Evolutionary conservation across 768 basidiomycete genomes (phyloP).

Genomic region (Kwoniella shandongensis): DNA sequence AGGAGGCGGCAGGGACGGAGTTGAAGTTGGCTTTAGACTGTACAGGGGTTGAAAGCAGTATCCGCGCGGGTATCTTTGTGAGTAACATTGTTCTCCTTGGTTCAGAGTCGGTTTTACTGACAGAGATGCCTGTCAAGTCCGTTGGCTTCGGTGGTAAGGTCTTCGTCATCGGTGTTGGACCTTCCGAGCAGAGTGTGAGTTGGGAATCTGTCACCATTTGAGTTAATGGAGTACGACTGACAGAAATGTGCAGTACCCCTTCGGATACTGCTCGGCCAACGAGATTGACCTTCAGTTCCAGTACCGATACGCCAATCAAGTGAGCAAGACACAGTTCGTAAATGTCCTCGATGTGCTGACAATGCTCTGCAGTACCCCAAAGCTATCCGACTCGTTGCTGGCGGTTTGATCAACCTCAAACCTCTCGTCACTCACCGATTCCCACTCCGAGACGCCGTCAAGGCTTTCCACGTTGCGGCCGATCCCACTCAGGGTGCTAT

Average conservation of each 20-base stretch:
- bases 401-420: conserved; percentile 53
- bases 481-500: conserved; percentile 53
- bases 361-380: conserved; percentile 52
- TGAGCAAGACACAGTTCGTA: conserved; percentile 13
- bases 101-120: background rate
- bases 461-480: conserved; percentile 55
- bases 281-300: conserved; percentile 56
- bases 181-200: conserved; percentile 50
- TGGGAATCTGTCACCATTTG: background rate
- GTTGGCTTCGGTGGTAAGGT: conserved; percentile 54
- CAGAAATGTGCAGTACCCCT: conserved; percentile 44
- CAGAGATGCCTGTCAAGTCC: conserved; percentile 30
- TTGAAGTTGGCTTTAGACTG: conserved; percentile 54
- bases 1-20: conserved; percentile 38
- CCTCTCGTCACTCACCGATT: conserved; percentile 57
- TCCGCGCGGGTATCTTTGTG: conserved; percentile 54
- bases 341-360: background rate
- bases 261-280: conserved; percentile 53
- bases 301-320: conserved; percentile 55
- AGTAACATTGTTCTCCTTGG: conserved; percentile 16
- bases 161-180: conserved; percentile 56
- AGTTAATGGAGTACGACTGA: background rate
- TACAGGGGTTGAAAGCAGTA: conserved; percentile 55
- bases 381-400: conserved; percentile 53
- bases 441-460: conserved; percentile 51